phyloP scores from a whole-genome alignment of 1,284 basidiomycete genomes.

The Mycena sp. region DNA sequence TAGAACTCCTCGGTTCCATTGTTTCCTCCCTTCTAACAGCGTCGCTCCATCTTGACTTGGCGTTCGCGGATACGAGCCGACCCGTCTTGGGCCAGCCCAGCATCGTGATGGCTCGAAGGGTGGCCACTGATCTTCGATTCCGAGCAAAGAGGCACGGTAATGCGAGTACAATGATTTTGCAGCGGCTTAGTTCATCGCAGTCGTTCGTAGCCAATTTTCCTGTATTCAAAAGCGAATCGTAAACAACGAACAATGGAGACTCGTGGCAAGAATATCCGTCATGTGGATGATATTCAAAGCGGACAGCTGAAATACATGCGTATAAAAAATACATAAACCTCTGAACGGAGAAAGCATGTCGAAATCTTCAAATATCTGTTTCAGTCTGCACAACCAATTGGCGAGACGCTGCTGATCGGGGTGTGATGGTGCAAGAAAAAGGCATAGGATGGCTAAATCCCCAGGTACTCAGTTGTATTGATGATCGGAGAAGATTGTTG shows the following conservation, averaged over 20 bases:
- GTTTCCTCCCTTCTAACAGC: slow-evolving; percentile 71
- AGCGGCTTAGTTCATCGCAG: slow-evolving; percentile 67
- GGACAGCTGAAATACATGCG: slow-evolving; percentile 15
- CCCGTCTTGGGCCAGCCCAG: slow-evolving; percentile 68
- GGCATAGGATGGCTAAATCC: slow-evolving; percentile 47
- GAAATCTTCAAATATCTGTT: slow-evolving; percentile 7
- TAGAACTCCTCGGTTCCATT: slow-evolving; percentile 69
- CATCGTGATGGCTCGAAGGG: slow-evolving; percentile 65
- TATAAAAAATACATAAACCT: not conserved
- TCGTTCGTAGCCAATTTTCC: slow-evolving; percentile 79
- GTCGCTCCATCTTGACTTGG: slow-evolving; percentile 75
- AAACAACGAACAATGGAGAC: too few species aligned
- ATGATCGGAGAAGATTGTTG: not conserved
- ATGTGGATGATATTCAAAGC: not conserved
- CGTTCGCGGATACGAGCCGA: slow-evolving; percentile 59
- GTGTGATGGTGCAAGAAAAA: slow-evolving; percentile 52
- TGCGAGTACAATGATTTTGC: slow-evolving; percentile 59
- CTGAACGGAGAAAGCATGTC: not conserved
- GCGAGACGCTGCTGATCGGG: slow-evolving; percentile 46
- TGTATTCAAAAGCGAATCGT: slow-evolving; percentile 62
- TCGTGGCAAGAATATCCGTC: too few species aligned
- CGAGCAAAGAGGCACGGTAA: slow-evolving; percentile 56
- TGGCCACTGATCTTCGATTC: slow-evolving; percentile 65
- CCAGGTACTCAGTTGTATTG: not conserved
- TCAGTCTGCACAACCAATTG: slow-evolving; percentile 42